Percentiles rank a stretch among this genome's conserved stretches.
Conservation (phyloP, 805 yeast species). For the Osmozyma mogii region DNA sequence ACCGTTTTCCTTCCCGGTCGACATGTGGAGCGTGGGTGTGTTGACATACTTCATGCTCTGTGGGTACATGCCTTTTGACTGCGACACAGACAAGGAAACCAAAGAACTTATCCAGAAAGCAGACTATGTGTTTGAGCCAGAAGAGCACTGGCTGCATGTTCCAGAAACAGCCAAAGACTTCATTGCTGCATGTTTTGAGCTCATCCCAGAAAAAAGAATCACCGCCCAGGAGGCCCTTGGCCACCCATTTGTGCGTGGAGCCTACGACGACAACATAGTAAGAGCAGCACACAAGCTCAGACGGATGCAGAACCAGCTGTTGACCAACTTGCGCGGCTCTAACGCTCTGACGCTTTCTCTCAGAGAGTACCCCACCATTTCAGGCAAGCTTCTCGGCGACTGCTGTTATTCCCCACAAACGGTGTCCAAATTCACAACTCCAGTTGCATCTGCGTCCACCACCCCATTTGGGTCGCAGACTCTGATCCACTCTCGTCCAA, state of each 20-base stretch:
- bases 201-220: conserved; percentile 39
- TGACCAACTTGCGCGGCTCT: conserved; percentile 2
- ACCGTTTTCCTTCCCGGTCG: conserved; percentile 56
- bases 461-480: no score
- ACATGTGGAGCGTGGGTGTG: conserved; percentile 74
- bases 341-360: conserved; percentile 2
- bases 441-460: conserved; percentile 11
- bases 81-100: conserved; percentile 64
- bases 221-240: conserved; percentile 35
- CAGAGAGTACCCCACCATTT: conserved; percentile 1
- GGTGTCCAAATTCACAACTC: conserved; percentile 12
- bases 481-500: no score
- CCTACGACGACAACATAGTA: conserved; percentile 3
- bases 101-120: conserved; percentile 49
- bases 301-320: conserved; percentile 2
- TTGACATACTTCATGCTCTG: conserved; percentile 60
- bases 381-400: conserved; percentile 7
- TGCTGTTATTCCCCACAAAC: conserved; percentile 12
- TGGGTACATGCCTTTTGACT: conserved; percentile 74
- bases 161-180: conserved; percentile 51
- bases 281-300: conserved; percentile 1
- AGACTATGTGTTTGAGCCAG: conserved; percentile 59
- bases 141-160: conserved; percentile 45
- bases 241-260: conserved; percentile 34
- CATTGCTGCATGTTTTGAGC: conserved; percentile 43